Evolutionary conservation across 164 flowering plant genomes (phyloP).

Genomic region (Vitis amurensis): DNA sequence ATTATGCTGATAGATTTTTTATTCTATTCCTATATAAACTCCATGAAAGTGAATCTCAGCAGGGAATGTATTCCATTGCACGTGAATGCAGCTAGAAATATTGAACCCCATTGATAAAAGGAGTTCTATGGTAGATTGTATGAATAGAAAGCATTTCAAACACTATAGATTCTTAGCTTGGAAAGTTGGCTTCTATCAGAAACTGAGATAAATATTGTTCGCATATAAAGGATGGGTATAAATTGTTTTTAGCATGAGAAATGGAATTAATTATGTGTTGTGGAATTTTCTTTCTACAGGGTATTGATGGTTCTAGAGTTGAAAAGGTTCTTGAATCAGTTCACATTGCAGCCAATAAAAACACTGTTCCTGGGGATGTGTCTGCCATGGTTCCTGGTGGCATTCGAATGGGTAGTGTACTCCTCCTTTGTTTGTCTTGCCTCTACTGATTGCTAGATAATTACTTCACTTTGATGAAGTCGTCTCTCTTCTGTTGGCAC

Average conservation of each 20-base stretch:
- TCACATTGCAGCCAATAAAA: conserved; percentile 98
- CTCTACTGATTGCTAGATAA: not conserved
- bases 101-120: no score
- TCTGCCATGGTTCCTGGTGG: conserved; percentile 99
- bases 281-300: conserved; percentile 42
- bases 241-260: no score
- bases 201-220: not conserved
- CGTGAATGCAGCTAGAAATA: no score
- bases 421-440: not conserved
- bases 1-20: no score
- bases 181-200: no score
- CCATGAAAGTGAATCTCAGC: no score
- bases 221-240: not conserved
- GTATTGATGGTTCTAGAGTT: conserved; percentile 97
- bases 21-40: no score
- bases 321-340: conserved; percentile 95
- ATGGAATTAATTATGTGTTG: not conserved
- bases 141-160: no score
- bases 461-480: not conserved
- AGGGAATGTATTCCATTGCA: no score
- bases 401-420: conserved; percentile 83
- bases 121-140: no score
- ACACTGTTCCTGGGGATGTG: conserved; percentile 81
- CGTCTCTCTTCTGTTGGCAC: conserved; percentile 7
- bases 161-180: no score